Evolutionary conservation across 2,329 filamentous ascomycete genomes (phyloP).

Genomic region (Hypoxylon sp.): DNA sequence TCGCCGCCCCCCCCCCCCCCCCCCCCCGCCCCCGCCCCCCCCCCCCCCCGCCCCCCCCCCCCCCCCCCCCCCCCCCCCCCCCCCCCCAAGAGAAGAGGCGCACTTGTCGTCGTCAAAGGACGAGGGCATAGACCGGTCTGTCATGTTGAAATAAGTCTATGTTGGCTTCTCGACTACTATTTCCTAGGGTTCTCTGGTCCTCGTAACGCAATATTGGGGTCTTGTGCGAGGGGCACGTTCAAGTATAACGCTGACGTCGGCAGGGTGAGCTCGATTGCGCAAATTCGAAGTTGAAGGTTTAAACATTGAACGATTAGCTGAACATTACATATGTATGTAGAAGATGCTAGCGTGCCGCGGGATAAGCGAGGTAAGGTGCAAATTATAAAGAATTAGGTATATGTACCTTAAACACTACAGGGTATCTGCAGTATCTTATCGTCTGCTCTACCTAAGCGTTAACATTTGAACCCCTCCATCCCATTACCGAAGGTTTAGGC

Average conservation of each 20-base stretch:
- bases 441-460: no score
- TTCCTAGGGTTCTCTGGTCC: not conserved
- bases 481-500: slow-evolving; percentile 8
- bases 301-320: slow-evolving; percentile 28
- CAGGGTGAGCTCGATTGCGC: slow-evolving; percentile 23
- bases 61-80: no score
- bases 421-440: no score
- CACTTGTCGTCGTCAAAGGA: slow-evolving; percentile 84
- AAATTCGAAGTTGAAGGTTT: slow-evolving; percentile 43
- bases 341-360: not conserved
- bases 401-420: not conserved
- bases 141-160: slow-evolving; percentile 43
- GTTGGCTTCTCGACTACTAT: not conserved
- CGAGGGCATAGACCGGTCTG: slow-evolving; percentile 71
- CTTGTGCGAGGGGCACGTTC: not conserved
- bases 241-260: not conserved
- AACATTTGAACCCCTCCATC: slow-evolving; percentile 1
- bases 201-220: not conserved
- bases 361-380: slow-evolving; percentile 10
- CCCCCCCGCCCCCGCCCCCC: no score
- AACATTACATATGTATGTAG: not conserved
- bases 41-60: no score
- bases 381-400: not conserved
- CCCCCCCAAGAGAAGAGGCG: slow-evolving; percentile 63
- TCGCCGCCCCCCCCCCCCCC: no score